Evolutionary conservation across 2,329 filamentous ascomycete genomes (phyloP), one percentile per base, ranked within the genome.

Genomic region (Fusarium sp.): DNA sequence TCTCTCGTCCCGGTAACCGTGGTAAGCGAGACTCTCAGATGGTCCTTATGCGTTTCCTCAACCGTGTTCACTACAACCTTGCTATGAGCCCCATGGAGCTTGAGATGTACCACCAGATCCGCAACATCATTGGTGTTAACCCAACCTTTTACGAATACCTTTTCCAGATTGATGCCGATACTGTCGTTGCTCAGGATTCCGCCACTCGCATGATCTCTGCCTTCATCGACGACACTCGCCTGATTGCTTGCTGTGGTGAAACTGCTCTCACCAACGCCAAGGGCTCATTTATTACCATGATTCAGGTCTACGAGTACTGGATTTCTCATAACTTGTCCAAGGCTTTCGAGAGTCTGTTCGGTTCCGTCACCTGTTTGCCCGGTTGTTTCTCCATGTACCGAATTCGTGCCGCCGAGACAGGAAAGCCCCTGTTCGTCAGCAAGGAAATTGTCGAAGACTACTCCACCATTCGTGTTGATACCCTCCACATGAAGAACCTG

Each of bases 361-460:
- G 95, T 59, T 97, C 93, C 71, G 95, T 99, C 72, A 99, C 96
- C 50, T 99, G 96, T 86, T 85, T 99, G 77, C 96, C 96, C 23
- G 96, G 96, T 84, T 99, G 96, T 87, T 99, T 98, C 87, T 94
- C 92, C 74, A 99, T 99, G 96, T 99, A 97, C 81, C 92, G 96
- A 73, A 94, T 99, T 75, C 93, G 96, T 67, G 93, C 96, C 30
- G 92, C 94, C 8, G 96, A 98, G 79, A 93, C 90, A 17, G 95
- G 94, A 74, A 98, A 98, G 82, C 96, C 96, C 14, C 86, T 99
- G 30, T 98, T 99, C 77, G 94, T 99, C 73, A 97, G 94, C 79
- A 90, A 91, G 68, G 96, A 98, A 76, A 88, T 99, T 30, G 88
- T 98, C 15, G 90, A 97, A 4, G 85, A 88, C 48, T 99, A 99